Conservation (phyloP, 176 grass and related monocot genomes). For the Miscanthus lutarioriparius region DNA sequence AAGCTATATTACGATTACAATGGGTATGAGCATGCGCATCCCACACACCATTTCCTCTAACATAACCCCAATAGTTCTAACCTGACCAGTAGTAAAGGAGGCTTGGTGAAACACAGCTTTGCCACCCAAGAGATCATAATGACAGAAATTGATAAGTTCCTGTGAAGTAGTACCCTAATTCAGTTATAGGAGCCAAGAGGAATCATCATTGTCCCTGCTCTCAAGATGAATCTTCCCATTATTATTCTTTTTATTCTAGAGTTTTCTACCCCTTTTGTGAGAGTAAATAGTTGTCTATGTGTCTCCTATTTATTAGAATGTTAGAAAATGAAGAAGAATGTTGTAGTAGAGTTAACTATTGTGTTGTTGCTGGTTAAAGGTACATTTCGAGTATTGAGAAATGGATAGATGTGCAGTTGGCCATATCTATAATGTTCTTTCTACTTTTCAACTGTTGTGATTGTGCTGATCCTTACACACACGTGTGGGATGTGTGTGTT, state of each 20-base stretch:
- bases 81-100: slow-evolving; percentile 26
- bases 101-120: slow-evolving; percentile 27
- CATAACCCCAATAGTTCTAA: background rate
- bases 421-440: too few relatives aligned
- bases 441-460: too few relatives aligned
- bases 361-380: background rate
- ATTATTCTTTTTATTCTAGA: slow-evolving; percentile 11
- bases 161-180: slow-evolving; percentile 14
- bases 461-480: too few relatives aligned
- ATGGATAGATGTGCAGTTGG: too few relatives aligned
- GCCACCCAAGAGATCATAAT: slow-evolving; percentile 14
- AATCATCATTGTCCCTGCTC: slow-evolving; percentile 20
- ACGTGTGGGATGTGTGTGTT: too few relatives aligned
- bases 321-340: background rate
- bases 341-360: background rate
- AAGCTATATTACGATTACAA: slow-evolving; percentile 94
- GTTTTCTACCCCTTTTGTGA: background rate
- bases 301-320: background rate
- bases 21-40: slow-evolving; percentile 73
- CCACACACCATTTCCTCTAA: slow-evolving; percentile 81
- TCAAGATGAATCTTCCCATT: slow-evolving; percentile 26
- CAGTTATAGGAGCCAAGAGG: slow-evolving; percentile 25
- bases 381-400: slow-evolving; percentile 3
- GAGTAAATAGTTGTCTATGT: slow-evolving; percentile 35
- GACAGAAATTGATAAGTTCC: slow-evolving; percentile 12